A percentile compares a stretch with the other conserved stretches of the same genome.
These are phyloP conservation scores for Phytophthora brassicae DNA, from an alignment of 352 stramenopile species.

Conservation along the genomic window DNA sequence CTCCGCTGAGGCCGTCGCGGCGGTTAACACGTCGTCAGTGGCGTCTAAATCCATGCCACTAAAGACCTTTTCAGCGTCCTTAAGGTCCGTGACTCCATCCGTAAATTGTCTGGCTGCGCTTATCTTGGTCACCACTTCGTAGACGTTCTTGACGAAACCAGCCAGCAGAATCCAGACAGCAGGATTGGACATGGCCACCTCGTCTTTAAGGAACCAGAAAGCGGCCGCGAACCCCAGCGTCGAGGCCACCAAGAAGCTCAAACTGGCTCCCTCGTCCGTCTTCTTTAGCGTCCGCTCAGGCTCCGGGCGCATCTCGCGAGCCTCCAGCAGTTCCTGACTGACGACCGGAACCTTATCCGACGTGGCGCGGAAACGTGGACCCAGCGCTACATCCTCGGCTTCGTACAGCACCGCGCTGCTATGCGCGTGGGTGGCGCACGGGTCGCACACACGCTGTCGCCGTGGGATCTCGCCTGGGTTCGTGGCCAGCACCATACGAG, in stretches of 20 bases:
- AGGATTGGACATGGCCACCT: slow-evolving; percentile 69
- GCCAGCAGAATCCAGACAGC: slow-evolving; percentile 76
- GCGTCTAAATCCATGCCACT: slow-evolving; percentile 38
- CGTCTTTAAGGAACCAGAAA: slow-evolving; percentile 83
- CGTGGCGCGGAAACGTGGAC: slow-evolving; percentile 34
- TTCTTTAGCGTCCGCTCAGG: not conserved
- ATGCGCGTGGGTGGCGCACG: slow-evolving; percentile 59
- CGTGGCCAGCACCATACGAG: slow-evolving; percentile 76
- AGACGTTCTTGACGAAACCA: slow-evolving; percentile 74
- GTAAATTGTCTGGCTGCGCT: slow-evolving; percentile 23
- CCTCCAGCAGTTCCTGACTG: slow-evolving; percentile 25
- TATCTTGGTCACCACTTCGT: slow-evolving; percentile 48
- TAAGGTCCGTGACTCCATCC: slow-evolving; percentile 29
- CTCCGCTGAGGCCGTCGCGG: slow-evolving; percentile 3
- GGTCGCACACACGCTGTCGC: slow-evolving; percentile 78
- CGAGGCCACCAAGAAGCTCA: slow-evolving; percentile 59
- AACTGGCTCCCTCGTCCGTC: slow-evolving; percentile 30
- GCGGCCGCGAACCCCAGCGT: slow-evolving; percentile 60
- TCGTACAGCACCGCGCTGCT: slow-evolving; percentile 71
- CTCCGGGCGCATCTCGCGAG: slow-evolving; percentile 9
- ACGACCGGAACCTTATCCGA: slow-evolving; percentile 31
- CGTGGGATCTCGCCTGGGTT: slow-evolving; percentile 62
- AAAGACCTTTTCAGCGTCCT: slow-evolving; percentile 42
- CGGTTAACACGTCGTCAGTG: slow-evolving; percentile 18
- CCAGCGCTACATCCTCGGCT: slow-evolving; percentile 37